These are phyloP conservation scores for Tylopilus sp. DNA, from an alignment of 768 basidiomycete genomes.

Conservation along the genomic window DNA sequence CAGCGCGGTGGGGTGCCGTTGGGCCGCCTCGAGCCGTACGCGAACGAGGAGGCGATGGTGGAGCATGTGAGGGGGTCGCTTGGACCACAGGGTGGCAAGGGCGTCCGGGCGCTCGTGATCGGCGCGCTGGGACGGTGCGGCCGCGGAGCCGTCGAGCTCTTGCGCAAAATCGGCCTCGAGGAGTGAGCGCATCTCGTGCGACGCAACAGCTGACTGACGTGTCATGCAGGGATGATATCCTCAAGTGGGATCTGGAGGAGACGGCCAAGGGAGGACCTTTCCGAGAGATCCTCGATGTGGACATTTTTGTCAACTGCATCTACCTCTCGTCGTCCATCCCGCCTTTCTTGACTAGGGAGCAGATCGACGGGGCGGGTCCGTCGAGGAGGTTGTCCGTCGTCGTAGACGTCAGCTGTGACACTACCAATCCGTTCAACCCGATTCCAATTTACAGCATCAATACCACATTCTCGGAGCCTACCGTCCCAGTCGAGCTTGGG, in stretches of 20 bases:
- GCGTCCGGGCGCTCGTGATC: constrained; percentile 86
- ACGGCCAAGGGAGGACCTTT: constrained; percentile 97
- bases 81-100: constrained; percentile 65
- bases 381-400: constrained; percentile 71
- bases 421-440: constrained; percentile 97
- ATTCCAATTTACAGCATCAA: constrained; percentile 93
- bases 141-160: constrained; percentile 90
- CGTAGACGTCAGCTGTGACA: constrained; percentile 98
- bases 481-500: constrained; percentile 81
- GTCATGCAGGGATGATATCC: constrained; percentile 71
- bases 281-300: constrained; percentile 90
- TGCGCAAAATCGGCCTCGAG: constrained; percentile 90
- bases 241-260: constrained; percentile 98
- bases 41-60: constrained; percentile 84
- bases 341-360: constrained; percentile 70
- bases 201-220: not conserved
- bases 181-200: constrained; percentile 57
- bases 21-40: constrained; percentile 73
- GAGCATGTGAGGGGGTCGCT: constrained; percentile 61
- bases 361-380: constrained; percentile 68
- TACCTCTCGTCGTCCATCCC: constrained; percentile 88
- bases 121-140: constrained; percentile 96
- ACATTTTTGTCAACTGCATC: constrained; percentile 99
- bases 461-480: constrained; percentile 91
- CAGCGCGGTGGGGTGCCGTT: constrained; percentile 57